Conservation (phyloP, 108 stramenopile genomes). For the Skeletonema marinoi region DNA sequence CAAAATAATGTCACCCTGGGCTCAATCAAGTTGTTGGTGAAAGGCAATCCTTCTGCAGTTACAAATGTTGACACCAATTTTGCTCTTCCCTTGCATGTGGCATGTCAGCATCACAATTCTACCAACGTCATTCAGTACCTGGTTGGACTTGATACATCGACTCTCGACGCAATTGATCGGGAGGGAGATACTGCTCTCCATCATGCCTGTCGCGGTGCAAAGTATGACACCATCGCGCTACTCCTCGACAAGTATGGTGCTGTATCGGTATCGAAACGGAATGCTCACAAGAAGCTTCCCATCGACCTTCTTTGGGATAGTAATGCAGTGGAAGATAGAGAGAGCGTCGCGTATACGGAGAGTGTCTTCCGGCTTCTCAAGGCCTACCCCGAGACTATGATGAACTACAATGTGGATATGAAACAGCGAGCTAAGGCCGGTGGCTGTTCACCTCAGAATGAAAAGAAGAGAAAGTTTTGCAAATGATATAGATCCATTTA, state of each 20-base stretch:
- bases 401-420: background rate
- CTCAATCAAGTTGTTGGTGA: too few relatives aligned
- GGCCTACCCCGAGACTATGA: background rate
- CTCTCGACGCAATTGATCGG: background rate
- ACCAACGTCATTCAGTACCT: conserved; percentile 1
- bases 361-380: background rate
- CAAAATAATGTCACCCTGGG: too few relatives aligned
- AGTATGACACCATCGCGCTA: background rate
- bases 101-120: background rate
- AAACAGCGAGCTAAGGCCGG: too few relatives aligned
- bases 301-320: conserved; percentile 1
- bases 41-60: too few relatives aligned
- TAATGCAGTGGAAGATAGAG: background rate
- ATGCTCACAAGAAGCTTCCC: background rate
- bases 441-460: too few relatives aligned
- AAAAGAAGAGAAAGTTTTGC: too few relatives aligned
- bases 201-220: conserved; percentile 10
- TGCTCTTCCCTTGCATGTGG: too few relatives aligned
- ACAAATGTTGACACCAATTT: too few relatives aligned
- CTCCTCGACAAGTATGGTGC: background rate
- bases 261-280: background rate
- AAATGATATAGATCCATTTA: too few relatives aligned
- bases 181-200: background rate
- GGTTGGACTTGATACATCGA: background rate
- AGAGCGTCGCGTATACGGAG: background rate